Evolutionary conservation across 2,329 filamentous ascomycete genomes (phyloP).

Genomic region (Ophiostoma triangulosporum): DNA sequence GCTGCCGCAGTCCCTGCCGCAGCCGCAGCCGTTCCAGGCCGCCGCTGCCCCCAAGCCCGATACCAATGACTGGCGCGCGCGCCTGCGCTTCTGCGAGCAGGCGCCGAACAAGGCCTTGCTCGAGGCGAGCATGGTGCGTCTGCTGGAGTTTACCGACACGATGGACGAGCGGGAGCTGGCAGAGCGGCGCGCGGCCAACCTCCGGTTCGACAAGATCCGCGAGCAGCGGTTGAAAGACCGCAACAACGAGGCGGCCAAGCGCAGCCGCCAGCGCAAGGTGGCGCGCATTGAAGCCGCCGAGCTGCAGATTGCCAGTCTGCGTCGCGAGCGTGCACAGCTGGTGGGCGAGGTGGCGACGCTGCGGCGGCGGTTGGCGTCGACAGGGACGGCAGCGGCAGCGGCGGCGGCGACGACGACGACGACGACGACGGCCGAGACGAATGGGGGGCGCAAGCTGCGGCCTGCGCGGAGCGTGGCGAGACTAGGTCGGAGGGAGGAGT

Average conservation of each 20-base stretch:
- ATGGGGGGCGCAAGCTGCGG: background rate
- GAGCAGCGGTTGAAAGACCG: slow-evolving; percentile 15
- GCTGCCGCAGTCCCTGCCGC: background rate
- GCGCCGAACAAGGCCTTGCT: slow-evolving; percentile 9
- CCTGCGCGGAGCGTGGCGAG: background rate
- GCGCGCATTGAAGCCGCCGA: slow-evolving; percentile 13
- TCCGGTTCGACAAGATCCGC: slow-evolving; percentile 14
- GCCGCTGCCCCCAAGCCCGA: slow-evolving; percentile 3
- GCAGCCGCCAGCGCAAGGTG: slow-evolving; percentile 15
- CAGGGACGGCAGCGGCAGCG: background rate
- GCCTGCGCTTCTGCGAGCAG: slow-evolving; percentile 14
- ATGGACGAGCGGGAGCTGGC: slow-evolving; percentile 7
- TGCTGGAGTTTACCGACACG: slow-evolving; percentile 12
- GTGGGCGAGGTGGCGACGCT: slow-evolving; percentile 5
- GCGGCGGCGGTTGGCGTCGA: slow-evolving; percentile 1
- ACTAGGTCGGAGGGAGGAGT: background rate
- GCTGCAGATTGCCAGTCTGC: slow-evolving; percentile 5
- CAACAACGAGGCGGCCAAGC: slow-evolving; percentile 16
- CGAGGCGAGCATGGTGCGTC: slow-evolving; percentile 11
- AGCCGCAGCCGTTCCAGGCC: too few relatives aligned
- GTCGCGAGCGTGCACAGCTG: slow-evolving; percentile 3
- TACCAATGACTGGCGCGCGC: slow-evolving; percentile 13
- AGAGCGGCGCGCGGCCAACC: slow-evolving; percentile 12
- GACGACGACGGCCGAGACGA: background rate
- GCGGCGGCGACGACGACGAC: background rate